phyloP scores from a whole-genome alignment of 169 alveolate genomes.

The Sarcocystis neurona region DNA sequence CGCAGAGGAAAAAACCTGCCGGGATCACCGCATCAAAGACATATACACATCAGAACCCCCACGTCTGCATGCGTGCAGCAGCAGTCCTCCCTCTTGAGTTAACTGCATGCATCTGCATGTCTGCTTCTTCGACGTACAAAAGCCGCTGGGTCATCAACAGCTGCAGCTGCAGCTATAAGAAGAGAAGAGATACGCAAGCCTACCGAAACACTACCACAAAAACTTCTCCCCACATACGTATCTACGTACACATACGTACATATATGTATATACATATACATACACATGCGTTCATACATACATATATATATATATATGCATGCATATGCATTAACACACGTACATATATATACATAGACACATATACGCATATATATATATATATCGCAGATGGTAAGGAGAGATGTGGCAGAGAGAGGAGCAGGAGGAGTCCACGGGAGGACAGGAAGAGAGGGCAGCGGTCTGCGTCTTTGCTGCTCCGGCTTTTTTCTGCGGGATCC shows the following conservation, averaged over 20 bases:
- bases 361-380: too few species aligned
- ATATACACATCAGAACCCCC: neutral
- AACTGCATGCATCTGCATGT: neutral
- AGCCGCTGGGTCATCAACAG: neutral
- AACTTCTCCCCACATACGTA: neutral
- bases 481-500: neutral
- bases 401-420: too few species aligned
- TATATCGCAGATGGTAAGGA: too few species aligned
- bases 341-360: too few species aligned
- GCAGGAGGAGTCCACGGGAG: too few species aligned
- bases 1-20: slow-evolving; percentile 43
- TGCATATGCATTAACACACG: too few species aligned
- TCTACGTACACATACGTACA: neutral
- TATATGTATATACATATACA: neutral
- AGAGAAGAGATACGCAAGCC: neutral
- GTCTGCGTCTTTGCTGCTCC: too few species aligned
- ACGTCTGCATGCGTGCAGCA: too few species aligned
- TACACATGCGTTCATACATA: neutral
- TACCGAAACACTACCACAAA: neutral
- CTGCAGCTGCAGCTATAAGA: neutral
- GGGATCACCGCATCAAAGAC: neutral
- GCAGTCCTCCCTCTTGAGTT: too few species aligned
- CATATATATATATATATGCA: too few species aligned
- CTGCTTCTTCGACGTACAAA: neutral
- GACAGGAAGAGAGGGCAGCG: too few species aligned